phyloP scores from a whole-genome alignment of 139 green algal genomes.

The Helicosporidium sp. region DNA sequence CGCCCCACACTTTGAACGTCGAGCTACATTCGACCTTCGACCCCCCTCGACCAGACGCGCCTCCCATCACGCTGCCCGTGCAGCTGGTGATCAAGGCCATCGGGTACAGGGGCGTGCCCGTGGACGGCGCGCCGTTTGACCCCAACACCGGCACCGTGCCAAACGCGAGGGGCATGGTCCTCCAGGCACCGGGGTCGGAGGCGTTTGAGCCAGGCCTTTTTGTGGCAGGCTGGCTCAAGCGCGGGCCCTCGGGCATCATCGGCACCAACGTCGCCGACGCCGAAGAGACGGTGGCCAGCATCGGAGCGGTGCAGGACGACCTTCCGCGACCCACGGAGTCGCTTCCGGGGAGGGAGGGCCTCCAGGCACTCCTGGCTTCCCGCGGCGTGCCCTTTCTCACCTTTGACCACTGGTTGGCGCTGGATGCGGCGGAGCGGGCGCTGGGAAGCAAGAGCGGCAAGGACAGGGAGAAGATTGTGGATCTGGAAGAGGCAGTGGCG shows the following conservation, averaged over 20 bases:
- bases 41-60: no score
- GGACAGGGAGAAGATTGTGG: constrained; percentile 38
- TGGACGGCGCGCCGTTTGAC: constrained; percentile 62
- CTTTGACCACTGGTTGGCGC: constrained; percentile 34
- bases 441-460: constrained; percentile 28
- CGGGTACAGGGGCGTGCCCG: constrained; percentile 44
- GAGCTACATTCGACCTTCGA: no score
- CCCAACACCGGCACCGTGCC: constrained; percentile 29
- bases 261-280: constrained; percentile 73
- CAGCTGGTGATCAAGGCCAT: constrained; percentile 64
- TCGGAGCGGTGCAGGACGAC: constrained; percentile 12
- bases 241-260: constrained; percentile 75
- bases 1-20: no score
- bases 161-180: constrained; percentile 29
- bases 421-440: constrained; percentile 40
- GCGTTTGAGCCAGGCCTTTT: constrained; percentile 43
- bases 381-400: no score
- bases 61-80: no score
- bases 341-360: not conserved
- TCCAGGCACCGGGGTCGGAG: not conserved
- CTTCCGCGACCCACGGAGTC: not conserved
- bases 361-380: not conserved
- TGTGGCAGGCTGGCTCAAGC: constrained; percentile 69
- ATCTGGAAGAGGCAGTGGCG: constrained; percentile 36
- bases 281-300: constrained; percentile 45